Evolutionary conservation across 495 filamentous ascomycete genomes (phyloP).

Genomic region (Aspergillus leporis): DNA sequence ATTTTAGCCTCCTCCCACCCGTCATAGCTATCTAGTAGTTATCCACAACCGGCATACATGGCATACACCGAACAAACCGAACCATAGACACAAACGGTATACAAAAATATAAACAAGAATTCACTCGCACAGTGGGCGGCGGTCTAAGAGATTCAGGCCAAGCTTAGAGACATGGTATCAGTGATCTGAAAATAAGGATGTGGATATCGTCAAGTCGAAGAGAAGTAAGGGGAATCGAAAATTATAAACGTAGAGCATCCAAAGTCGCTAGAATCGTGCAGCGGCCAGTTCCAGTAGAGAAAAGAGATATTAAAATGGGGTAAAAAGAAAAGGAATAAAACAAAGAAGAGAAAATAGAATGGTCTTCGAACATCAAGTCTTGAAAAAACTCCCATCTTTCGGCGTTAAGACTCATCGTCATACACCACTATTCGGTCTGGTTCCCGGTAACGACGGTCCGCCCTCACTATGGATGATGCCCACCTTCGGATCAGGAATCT

Average conservation of each 20-base stretch:
- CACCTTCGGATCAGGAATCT: slow-evolving; percentile 79
- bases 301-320: slow-evolving; percentile 17
- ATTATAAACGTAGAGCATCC: slow-evolving; percentile 12
- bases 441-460: slow-evolving; percentile 37
- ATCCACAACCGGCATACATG: slow-evolving; percentile 1
- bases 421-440: slow-evolving; percentile 40
- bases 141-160: not conserved
- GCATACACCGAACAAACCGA: slow-evolving; percentile 3
- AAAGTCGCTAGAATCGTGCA: slow-evolving; percentile 16
- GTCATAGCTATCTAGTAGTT: not conserved
- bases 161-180: slow-evolving; percentile 23
- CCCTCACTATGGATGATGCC: slow-evolving; percentile 48
- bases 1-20: not conserved
- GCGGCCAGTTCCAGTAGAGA: slow-evolving; percentile 12
- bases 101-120: slow-evolving; percentile 10
- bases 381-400: slow-evolving; percentile 2
- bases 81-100: slow-evolving; percentile 4
- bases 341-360: slow-evolving; percentile 16
- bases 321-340: slow-evolving; percentile 14
- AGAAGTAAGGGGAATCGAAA: slow-evolving; percentile 9
- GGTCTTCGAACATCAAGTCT: slow-evolving; percentile 16
- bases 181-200: slow-evolving; percentile 14
- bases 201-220: slow-evolving; percentile 16
- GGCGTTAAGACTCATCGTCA: slow-evolving; percentile 5
- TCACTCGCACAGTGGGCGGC: not conserved